Evolutionary conservation across 2,329 filamentous ascomycete genomes (phyloP), one percentile per base, ranked within the genome.

Genomic region (Pseudogymnoascus sp.): DNA sequence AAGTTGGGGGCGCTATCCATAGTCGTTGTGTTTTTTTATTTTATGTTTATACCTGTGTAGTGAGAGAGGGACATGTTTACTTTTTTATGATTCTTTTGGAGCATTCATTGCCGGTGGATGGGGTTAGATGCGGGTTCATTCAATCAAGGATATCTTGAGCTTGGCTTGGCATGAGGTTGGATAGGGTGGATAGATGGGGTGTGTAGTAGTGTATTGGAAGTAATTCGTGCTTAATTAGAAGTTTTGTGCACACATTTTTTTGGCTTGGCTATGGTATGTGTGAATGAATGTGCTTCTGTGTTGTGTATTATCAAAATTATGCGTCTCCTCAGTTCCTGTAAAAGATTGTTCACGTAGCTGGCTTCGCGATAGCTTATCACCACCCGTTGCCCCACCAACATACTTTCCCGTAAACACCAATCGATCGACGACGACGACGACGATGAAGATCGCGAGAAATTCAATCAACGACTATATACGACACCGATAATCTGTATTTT

Each of bases 41-140:
- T 54, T 54, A 54, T 54, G 47, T 54, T 54, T 54, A 54, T 54
- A 54, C 47, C 26, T 54, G 47, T 31, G 45, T 54, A 29, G 45
- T 54, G 16, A 14, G 40, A 2, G 18, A 16, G 42, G 11, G 21
- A 18, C 42, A 47, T 47, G 42, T 54, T 29, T 39, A 11, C 26
- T 16, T 54, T 51, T 54, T 51, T 51, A 54, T 31, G 45, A 54
- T 54, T 54, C 45, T 54, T n/a, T 54, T 16, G 23, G 23, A 54
- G 45, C 45, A 31, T 54, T 29, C 45, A 54, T 54, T 54, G 42
- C 42, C 16, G 40, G 40, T 18, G 42, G 11, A 18, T 18, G 42
- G 21, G 18, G 31, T 12, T 29, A 29, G 31, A 14, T 14, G 21
- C 42, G 21, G n/a, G 21, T 14, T 6, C 21, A 21, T 12, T 31